Evolutionary conservation across 2,329 filamentous ascomycete species (phyloP).

Genomic region (Botrytis squamosa): DNA sequence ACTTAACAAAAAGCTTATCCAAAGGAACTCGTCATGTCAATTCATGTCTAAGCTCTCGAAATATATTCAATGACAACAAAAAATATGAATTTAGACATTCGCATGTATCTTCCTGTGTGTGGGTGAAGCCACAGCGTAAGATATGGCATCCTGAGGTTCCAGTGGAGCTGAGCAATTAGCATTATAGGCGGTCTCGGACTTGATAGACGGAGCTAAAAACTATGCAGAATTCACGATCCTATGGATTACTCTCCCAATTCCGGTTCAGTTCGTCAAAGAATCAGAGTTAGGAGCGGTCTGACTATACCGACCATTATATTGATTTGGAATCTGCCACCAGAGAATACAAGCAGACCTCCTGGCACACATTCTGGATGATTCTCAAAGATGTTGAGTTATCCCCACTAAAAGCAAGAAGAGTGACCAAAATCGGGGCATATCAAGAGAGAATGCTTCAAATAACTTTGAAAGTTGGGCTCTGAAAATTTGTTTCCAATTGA

Average conservation of each 20-base stretch:
- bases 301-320: not conserved
- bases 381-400: not conserved
- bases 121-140: not conserved
- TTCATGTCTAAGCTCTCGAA: not conserved
- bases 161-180: too few species aligned
- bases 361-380: too few species aligned
- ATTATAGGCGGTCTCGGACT: not conserved
- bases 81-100: not conserved
- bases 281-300: not conserved
- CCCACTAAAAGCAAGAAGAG: not conserved
- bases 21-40: not conserved
- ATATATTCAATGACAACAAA: not conserved
- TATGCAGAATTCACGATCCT: not conserved
- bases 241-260: not conserved
- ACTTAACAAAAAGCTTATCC: not conserved
- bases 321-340: not conserved
- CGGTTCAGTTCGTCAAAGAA: not conserved
- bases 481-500: not conserved
- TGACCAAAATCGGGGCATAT: not conserved
- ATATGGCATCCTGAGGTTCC: not conserved
- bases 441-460: not conserved
- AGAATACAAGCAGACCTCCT: not conserved
- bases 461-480: not conserved
- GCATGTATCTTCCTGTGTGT: not conserved
- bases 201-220: not conserved